Evolutionary conservation across 164 flowering plant genomes (phyloP), one percentile per base, ranked within the genome.

Genomic region (Akebia trifoliata): DNA sequence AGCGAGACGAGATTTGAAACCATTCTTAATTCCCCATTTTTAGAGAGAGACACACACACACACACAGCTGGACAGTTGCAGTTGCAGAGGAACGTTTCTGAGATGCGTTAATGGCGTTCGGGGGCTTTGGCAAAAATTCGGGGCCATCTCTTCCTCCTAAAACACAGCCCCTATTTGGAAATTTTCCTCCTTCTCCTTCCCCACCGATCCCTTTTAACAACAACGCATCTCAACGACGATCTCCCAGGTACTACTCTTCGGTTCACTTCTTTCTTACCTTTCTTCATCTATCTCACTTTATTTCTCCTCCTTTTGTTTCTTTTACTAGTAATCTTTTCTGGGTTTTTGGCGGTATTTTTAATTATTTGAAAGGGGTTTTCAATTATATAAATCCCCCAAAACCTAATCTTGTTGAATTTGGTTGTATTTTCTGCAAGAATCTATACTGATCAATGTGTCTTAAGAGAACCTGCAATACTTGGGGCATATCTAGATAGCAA

Each of bases 111-210:
- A 72, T 74, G 78, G 58, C 72, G 38, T 68, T 61, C 38, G 18
- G 32, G 45, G 76, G 79, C 4, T 77, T 80, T 49, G 71, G 71
- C 21, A 72, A 43, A 64, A 48, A 44, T 17, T 62, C 78, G 15
- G 82, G 85, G 12, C 81, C 84, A 2, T 50, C 59, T 12, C 6
- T 25, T 6, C 70, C 67, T 0, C 50, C 67, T 1, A 32, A 60
- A 43, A n/a, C 67, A 3, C 71, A 28, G 15, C 44, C 50, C 10
- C 57, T 54, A n/a, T 73, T 69, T 26, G 77, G 65, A 12, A 34
- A 32, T 39, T 35, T 35, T 3, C 58, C 58, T 46, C 36, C 36
- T 3, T 21, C 58, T 34, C 51, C 37, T 25, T 10, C 58, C 7
- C 36, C 52, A 26, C 28, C 57, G 30, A 21, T 14, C 40, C 9